Conservation (phyloP, 345 rosid species). For the Eucalyptus paniculata region DNA sequence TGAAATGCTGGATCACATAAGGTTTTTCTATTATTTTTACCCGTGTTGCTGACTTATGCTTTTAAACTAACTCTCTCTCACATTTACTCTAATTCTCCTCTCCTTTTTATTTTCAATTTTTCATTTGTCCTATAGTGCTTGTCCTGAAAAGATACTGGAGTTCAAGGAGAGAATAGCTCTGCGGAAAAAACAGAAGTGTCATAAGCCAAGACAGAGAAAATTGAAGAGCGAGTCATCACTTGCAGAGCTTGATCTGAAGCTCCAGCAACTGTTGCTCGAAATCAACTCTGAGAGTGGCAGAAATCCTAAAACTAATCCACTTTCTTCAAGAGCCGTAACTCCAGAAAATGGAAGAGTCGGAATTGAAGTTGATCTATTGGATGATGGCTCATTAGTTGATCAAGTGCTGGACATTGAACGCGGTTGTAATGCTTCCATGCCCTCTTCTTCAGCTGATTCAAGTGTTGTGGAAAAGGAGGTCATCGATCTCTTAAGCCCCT, state of each 20-base stretch:
- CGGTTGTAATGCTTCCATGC: neutral
- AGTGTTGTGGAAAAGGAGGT: conserved; percentile 18
- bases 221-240: conserved; percentile 5
- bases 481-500: conserved; percentile 75
- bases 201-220: conserved; percentile 24
- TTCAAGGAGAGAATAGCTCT: conserved; percentile 47
- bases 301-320: neutral
- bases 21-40: neutral
- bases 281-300: conserved; percentile 19
- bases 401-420: conserved; percentile 5
- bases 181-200: conserved; percentile 29
- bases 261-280: conserved; percentile 49
- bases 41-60: neutral
- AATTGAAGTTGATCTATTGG: neutral
- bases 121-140: conserved; percentile 33
- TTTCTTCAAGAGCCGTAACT: conserved; percentile 5
- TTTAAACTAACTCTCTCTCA: neutral
- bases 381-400: neutral
- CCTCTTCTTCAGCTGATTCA: neutral
- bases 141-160: conserved; percentile 75
- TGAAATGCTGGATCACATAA: neutral
- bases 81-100: neutral
- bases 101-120: neutral
- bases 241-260: conserved; percentile 38
- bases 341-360: conserved; percentile 1